Percentiles rank a stretch among this genome's conserved stretches.
Evolutionary conservation across 192 early-diverging fungal species (phyloP).

Genomic region (Pecoramyces ruminantium): DNA sequence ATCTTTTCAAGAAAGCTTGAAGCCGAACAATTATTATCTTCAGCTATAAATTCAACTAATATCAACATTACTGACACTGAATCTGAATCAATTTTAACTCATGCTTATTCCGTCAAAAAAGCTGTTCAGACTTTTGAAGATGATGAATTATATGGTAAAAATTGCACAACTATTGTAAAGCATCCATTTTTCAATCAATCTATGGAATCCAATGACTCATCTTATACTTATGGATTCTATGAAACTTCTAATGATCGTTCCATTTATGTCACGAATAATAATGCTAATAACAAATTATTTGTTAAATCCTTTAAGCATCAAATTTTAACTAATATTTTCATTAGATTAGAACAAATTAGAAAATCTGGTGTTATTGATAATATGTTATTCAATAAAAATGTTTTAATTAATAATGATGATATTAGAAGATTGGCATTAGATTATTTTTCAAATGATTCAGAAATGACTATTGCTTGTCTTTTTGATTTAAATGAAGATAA

Average conservation of each 20-base stretch:
- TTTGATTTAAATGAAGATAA: not conserved
- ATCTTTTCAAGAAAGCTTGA: not conserved
- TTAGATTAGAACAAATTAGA: not conserved
- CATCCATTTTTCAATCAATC: not conserved
- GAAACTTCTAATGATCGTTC: not conserved
- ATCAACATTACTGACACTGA: not conserved
- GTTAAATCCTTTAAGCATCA: not conserved
- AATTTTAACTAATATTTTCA: not conserved
- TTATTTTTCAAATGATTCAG: not conserved
- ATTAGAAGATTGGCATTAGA: not conserved
- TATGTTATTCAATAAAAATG: not conserved
- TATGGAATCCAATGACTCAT: not conserved
- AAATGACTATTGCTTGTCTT: not conserved
- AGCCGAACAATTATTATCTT: not conserved
- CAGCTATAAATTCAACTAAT: not conserved
- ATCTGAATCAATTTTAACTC: not conserved
- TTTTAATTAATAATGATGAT: not conserved
- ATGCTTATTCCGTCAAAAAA: not conserved
- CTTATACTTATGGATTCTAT: not conserved
- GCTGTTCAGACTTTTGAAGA: not conserved
- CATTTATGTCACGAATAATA: not conserved
- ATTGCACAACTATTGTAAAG: not conserved
- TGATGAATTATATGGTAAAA: not conserved
- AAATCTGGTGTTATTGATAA: not conserved
- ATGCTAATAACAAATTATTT: not conserved